phyloP scores from a whole-genome alignment of 1,139 yeast genomes.

The Hemisphaericaspora lyxosophila region DNA sequence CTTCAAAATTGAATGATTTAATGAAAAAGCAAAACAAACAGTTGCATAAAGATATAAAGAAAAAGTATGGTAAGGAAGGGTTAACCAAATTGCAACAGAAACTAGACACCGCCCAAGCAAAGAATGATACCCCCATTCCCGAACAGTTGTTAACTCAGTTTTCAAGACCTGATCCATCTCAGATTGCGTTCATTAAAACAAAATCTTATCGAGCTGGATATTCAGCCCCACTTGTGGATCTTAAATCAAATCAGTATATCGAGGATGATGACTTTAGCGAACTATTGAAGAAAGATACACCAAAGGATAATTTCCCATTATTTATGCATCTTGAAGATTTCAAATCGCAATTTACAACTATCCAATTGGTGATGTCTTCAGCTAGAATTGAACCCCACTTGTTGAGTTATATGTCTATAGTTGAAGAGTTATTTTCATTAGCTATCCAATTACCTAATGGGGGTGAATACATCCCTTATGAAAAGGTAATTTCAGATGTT shows the following conservation, averaged over 20 bases:
- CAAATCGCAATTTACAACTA: conserved; percentile 77
- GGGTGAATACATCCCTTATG: conserved; percentile 62
- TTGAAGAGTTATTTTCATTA: conserved; percentile 65
- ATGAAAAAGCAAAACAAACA: conserved; percentile 53
- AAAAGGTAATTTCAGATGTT: conserved; percentile 69
- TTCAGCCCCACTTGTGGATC: conserved; percentile 21
- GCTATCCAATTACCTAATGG: conserved; percentile 72
- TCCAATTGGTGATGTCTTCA: conserved; percentile 66
- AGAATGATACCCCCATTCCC: conserved; percentile 78
- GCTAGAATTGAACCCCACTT: conserved; percentile 54
- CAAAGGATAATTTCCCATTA: conserved; percentile 54
- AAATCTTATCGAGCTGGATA: conserved; percentile 56
- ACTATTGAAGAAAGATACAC: conserved; percentile 37
- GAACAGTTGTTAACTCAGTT: conserved; percentile 58
- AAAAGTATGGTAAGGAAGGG: conserved; percentile 60
- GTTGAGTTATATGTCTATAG: conserved; percentile 65
- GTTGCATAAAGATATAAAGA: conserved; percentile 49
- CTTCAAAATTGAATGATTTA: conserved; percentile 55
- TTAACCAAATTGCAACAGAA: conserved; percentile 49
- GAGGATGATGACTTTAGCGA: conserved; percentile 27
- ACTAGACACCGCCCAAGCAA: conserved; percentile 60
- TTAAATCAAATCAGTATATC: conserved; percentile 16
- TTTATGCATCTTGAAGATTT: conserved; percentile 78
- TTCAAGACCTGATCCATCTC: conserved; percentile 71
- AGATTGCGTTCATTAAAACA: conserved; percentile 72